Evolutionary conservation across 2,329 filamentous ascomycete genomes (phyloP), one percentile per base, ranked within the genome.

Genomic region (Epichloe scottii): DNA sequence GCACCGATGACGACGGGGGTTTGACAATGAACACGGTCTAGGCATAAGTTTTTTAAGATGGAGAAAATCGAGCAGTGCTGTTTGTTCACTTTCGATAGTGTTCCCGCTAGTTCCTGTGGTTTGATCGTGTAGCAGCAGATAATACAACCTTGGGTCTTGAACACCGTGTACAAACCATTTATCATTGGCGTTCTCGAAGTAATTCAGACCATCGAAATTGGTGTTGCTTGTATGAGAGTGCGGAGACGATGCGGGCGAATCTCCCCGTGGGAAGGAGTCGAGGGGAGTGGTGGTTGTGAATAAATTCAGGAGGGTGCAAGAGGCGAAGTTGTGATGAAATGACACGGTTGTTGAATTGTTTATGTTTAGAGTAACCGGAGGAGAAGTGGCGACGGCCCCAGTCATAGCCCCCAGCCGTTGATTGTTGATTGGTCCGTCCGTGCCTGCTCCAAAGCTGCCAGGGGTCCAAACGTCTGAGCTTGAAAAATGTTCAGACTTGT

Each of bases 1-100:
- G 35, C 19, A 38, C 64, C 40, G 67, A 71, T 45, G 70, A 72
- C 48, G 69, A 71, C 46, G 71, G 72, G 54, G 66, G 64, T 4
- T 61, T 73, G n/a, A 68, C 64, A 42, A 63, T 59, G 58, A 63
- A 59, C 45, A 30, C 12, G 33, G 34, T 6, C 26, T 46, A 52
- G 60, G 37, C 15, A 10, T 46, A 39, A 21, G 14, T 45, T n/a
- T 15, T 14, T 14, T 14, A 12, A 35, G 2, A 7, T 5, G 38
- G n/a, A 42, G n/a, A 21, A n/a, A 35, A n/a, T 10, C 12, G 42
- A 30, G 42, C 37, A 26, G 44, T 19, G 44, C 34, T 21, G 5
- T n/a, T 14, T n/a, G 35, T n/a, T n/a, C 12, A 14, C 14, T 5
- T 14, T 38, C n/a, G 14, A 14, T 30, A 8, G 26, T 30, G 26